phyloP scores from a whole-genome alignment of 148 eudicot species.

The Hydrangea macrophylla region DNA sequence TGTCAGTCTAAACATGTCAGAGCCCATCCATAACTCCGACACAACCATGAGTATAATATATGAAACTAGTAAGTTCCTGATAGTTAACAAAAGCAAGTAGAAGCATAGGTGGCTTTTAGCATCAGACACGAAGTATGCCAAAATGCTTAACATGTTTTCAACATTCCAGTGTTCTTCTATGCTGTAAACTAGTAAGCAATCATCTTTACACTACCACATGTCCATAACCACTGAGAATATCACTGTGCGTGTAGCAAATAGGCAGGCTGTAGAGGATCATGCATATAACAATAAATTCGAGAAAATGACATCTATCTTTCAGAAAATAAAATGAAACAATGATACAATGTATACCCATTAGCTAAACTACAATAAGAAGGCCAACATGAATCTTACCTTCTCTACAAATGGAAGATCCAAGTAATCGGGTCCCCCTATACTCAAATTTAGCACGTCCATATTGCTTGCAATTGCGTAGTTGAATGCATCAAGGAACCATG shows the following conservation, averaged over 20 bases:
- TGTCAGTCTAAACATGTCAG: background rate
- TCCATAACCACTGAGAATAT: no score
- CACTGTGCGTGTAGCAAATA: no score
- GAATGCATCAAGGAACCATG: conserved; percentile 99
- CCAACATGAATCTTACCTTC: conserved; percentile 52
- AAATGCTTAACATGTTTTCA: background rate
- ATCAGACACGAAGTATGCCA: no score
- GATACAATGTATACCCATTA: no score
- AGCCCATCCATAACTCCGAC: background rate
- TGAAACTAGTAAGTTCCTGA: no score
- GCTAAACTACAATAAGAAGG: no score
- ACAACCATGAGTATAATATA: background rate
- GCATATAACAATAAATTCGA: no score
- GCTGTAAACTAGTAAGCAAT: background rate
- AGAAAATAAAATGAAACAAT: no score
- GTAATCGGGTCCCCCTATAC: conserved; percentile 98
- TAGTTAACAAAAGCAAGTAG: no score
- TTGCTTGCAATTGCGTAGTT: conserved; percentile 98
- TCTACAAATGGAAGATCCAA: conserved; percentile 98
- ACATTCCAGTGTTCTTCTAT: background rate
- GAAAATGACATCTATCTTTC: no score
- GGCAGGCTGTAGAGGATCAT: no score
- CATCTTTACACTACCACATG: background rate
- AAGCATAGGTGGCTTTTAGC: no score
- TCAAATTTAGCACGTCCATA: conserved; percentile 95